A percentile compares a stretch with the other conserved stretches of the same genome.
Evolutionary conservation across 305 asterid species (phyloP).

Genomic region (Fraxinus platypoda): DNA sequence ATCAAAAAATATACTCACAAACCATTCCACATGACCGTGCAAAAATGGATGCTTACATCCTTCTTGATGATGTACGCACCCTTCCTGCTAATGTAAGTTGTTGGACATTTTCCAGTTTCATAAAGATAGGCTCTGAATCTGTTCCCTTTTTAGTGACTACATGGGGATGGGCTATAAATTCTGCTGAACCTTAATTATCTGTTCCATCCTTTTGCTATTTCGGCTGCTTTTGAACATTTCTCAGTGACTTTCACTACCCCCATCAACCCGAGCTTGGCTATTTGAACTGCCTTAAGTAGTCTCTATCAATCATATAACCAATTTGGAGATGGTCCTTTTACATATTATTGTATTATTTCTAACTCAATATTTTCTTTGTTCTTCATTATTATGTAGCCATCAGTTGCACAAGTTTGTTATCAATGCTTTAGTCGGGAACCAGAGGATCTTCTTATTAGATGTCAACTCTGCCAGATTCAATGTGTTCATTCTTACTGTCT

Average conservation of each 20-base stretch:
- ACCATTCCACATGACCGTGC: conserved; percentile 50
- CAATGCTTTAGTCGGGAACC: conserved; percentile 71
- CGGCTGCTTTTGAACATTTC: not conserved
- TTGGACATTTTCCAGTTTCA: not conserved
- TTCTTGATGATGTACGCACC: conserved; percentile 42
- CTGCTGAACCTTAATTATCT: not conserved
- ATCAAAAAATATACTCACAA: conserved; percentile 91
- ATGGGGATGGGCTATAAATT: not conserved
- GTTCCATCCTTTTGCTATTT: not conserved
- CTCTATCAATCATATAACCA: not conserved
- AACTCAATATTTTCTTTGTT: conserved; percentile 5
- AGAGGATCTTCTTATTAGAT: conserved; percentile 68
- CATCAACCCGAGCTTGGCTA: not conserved
- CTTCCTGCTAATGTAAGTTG: conserved; percentile 50
- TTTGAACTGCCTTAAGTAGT: not conserved
- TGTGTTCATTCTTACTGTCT: conserved; percentile 74
- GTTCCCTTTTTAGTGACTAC: conserved; percentile 3
- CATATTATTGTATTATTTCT: not conserved
- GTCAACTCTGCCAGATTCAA: conserved; percentile 54
- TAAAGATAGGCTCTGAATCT: not conserved
- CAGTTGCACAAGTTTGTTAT: conserved; percentile 46
- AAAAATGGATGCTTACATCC: conserved; percentile 48
- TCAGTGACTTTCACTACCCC: not conserved
- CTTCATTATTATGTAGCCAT: conserved; percentile 37
- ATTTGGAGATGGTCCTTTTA: not conserved